Base-by-base conservation (phyloP, 164 flowering plant species). In the Liquidambar formosana region DNA sequence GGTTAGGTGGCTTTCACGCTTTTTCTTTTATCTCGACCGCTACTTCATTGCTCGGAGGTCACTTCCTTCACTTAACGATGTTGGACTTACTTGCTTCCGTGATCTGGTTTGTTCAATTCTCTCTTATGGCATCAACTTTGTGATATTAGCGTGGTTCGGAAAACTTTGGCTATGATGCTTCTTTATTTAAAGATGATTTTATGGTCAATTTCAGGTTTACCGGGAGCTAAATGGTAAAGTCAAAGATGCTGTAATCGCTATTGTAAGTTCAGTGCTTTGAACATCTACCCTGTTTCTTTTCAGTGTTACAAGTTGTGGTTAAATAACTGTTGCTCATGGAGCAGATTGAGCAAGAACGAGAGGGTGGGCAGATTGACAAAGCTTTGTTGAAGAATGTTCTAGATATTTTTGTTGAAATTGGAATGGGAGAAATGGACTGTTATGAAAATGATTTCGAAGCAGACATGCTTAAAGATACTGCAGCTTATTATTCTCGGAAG, bases 341-440 rank as follows among this genome's bases (percentile, higher is more conserved):
- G 23, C 69, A 83, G 86, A 81, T 83, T 79, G 76, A 78, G 68
- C 70, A 63, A 71, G 87, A 84, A 62, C 76, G 83, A 0, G 81
- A 76, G 25, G 84, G 87, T 4, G 80, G 61, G 66, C 76, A 76
- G 69, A 77, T 81, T 52, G 85, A 82, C 66, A 38, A 82, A 60
- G 76, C 79, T 13, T 51, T 78, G 18, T 26, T 84, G 77, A 84
- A 78, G 72, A 74, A 74, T 63, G 73, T 79, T n/a, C 11, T 84
- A 12, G 76, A 69, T 63, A 66, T 80, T 41, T 82, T 78, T 60
- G 73, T 76, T 33, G 85, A 80, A 58, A 73, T 84, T 48, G 82
- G 78, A 43, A 66, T 70, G 71, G 67, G 74, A 14, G 15, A 54
- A 0, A 70, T 73, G 76, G 73, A 76, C 3, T 45, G 25, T 15